Conservation (phyloP, 192 early-diverging fungal genomes). For the Coemansia sp. region DNA sequence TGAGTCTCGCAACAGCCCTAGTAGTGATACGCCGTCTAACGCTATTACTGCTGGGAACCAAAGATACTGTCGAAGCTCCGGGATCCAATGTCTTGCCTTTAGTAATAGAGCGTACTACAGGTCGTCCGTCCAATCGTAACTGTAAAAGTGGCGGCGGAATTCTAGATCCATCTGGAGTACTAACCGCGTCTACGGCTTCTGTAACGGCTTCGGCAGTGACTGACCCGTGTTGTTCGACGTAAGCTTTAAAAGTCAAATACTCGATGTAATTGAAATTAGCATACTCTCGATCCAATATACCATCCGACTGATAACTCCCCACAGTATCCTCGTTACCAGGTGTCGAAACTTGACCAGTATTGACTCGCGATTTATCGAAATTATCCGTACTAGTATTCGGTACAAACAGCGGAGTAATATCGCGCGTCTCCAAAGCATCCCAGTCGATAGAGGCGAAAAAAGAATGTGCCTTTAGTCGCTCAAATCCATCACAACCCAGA, state of each 20-base stretch:
- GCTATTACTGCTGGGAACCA: background rate
- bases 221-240: slow-evolving; percentile 14
- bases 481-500: slow-evolving; percentile 71
- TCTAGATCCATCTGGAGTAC: background rate
- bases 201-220: slow-evolving; percentile 11
- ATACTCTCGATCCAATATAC: slow-evolving; percentile 68
- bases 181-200: background rate
- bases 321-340: background rate
- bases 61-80: background rate
- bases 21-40: slow-evolving; percentile 16
- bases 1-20: slow-evolving; percentile 4
- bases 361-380: slow-evolving; percentile 49
- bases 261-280: slow-evolving; percentile 73
- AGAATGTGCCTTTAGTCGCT: slow-evolving; percentile 68
- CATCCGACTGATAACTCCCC: background rate
- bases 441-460: slow-evolving; percentile 80
- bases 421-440: slow-evolving; percentile 66
- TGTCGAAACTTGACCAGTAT: slow-evolving; percentile 20
- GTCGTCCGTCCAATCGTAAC: slow-evolving; percentile 22
- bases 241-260: slow-evolving; percentile 61
- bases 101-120: background rate
- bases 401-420: slow-evolving; percentile 69
- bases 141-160: slow-evolving; percentile 15
- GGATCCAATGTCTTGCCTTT: background rate
- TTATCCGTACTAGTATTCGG: slow-evolving; percentile 57